Conservation (phyloP, 2,329 filamentous ascomycete genomes). For the Simplicillium aogashimaense region DNA sequence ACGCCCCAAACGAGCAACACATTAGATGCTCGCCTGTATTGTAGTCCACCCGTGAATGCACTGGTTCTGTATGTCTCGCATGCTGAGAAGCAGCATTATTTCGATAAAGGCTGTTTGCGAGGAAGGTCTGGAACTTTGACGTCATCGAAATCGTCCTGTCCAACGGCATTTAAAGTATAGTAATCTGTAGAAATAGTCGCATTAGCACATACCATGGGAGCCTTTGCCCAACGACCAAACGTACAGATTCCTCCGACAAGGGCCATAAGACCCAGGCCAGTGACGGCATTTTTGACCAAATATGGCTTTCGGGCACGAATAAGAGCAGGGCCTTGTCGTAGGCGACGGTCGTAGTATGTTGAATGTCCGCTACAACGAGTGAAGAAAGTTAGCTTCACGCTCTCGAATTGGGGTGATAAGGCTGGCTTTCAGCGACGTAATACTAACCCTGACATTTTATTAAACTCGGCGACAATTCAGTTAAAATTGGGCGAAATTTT, state of each 20-base stretch:
- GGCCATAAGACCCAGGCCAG: constrained; percentile 63
- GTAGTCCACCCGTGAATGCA: neutral
- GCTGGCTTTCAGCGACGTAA: too few relatives aligned
- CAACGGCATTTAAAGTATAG: constrained; percentile 69
- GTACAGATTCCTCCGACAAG: constrained; percentile 83
- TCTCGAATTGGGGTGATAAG: too few relatives aligned
- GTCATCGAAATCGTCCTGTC: constrained; percentile 95
- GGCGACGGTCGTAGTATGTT: constrained; percentile 86
- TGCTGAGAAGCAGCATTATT: constrained; percentile 9
- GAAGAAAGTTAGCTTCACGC: too few relatives aligned
- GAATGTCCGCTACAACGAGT: constrained; percentile 29
- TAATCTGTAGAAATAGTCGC: constrained; percentile 28
- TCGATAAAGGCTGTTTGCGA: constrained; percentile 30
- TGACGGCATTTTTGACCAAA: constrained; percentile 77
- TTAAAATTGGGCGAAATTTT: too few relatives aligned
- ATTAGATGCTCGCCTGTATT: too few relatives aligned
- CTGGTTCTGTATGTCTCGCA: neutral
- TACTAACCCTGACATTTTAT: too few relatives aligned
- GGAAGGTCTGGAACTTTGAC: constrained; percentile 78
- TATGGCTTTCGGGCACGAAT: constrained; percentile 88
- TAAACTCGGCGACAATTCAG: too few relatives aligned
- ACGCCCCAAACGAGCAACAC: too few relatives aligned
- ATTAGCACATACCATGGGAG: neutral
- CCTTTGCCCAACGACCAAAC: constrained; percentile 24
- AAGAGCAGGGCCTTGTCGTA: constrained; percentile 78